Percentiles rank a stretch among this genome's conserved stretches.
These are phyloP conservation scores for Talaromyces trachyspermus DNA, from an alignment of 495 filamentous ascomycete species.

Conservation along the genomic window DNA sequence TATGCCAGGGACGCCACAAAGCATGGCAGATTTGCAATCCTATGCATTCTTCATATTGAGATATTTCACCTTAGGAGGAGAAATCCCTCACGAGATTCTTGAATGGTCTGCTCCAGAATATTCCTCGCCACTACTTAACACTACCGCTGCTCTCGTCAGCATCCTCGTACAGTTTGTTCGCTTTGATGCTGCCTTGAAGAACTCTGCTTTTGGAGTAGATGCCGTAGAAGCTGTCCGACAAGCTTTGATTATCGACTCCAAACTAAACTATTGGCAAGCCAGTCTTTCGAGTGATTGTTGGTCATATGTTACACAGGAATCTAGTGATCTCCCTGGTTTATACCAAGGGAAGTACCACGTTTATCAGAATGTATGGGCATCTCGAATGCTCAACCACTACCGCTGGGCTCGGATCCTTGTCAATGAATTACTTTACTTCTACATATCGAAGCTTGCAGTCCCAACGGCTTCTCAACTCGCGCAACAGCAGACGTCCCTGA, in stretches of 20 bases:
- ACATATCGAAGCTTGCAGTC: constrained; percentile 4
- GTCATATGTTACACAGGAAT: constrained; percentile 9
- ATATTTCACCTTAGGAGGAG: constrained; percentile 13
- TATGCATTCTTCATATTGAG: constrained; percentile 16
- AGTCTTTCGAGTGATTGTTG: constrained; percentile 11
- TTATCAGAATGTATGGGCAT: constrained; percentile 51
- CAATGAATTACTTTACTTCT: constrained; percentile 30
- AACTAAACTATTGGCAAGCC: constrained; percentile 20
- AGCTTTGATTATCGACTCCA: constrained; percentile 41
- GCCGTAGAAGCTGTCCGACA: constrained; percentile 32
- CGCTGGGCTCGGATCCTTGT: constrained; percentile 53
- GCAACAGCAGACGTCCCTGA: constrained; percentile 15
- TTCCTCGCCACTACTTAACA: constrained; percentile 2
- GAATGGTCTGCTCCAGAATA: constrained; percentile 11
- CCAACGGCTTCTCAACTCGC: constrained; percentile 2
- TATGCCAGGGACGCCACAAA: constrained; percentile 1
- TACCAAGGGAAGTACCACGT: constrained; percentile 47
- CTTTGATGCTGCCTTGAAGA: constrained; percentile 4
- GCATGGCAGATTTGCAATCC: constrained; percentile 16
- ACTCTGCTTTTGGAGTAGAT: constrained; percentile 11
- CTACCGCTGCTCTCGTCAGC: constrained; percentile 13
- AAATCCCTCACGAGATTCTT: constrained; percentile 8
- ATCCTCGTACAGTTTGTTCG: constrained; percentile 17
- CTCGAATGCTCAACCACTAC: constrained; percentile 56
- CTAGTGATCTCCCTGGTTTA: constrained; percentile 9